phyloP scores from a whole-genome alignment of 495 filamentous ascomycete species.

The Aspergillus hancockii region DNA sequence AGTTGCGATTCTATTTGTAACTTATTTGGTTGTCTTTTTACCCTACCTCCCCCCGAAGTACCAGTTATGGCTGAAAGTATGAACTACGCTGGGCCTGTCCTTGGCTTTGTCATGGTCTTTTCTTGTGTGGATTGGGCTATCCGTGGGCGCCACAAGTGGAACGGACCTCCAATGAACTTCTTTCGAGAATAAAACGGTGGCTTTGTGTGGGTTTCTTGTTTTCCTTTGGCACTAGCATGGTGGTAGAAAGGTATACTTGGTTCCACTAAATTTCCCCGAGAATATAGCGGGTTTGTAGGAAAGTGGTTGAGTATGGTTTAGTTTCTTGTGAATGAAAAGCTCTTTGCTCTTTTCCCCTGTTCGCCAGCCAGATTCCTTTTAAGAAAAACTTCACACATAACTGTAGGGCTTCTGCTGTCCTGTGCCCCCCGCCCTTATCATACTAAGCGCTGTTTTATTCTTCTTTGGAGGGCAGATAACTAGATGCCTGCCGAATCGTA shows the following conservation, averaged over 20 bases:
- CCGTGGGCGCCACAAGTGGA: slow-evolving; percentile 29
- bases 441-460: no score
- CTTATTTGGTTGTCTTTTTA: slow-evolving; percentile 41
- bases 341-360: no score
- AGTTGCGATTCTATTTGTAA: slow-evolving; percentile 32
- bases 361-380: no score
- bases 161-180: slow-evolving; percentile 13
- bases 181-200: neutral
- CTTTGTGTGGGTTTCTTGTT: neutral
- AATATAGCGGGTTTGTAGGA: no score
- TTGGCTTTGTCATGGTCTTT: slow-evolving; percentile 34
- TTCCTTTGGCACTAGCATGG: neutral
- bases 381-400: no score
- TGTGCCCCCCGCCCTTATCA: no score
- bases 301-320: no score
- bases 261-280: neutral
- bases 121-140: slow-evolving; percentile 36
- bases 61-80: slow-evolving; percentile 38
- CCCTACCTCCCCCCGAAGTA: slow-evolving; percentile 39
- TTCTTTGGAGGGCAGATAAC: no score
- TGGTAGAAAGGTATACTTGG: neutral
- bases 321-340: no score
- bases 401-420: no score
- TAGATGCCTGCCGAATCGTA: no score
- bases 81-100: slow-evolving; percentile 43